phyloP scores from a whole-genome alignment of 345 rosid genomes.

The Xanthoceras sorbifolium region DNA sequence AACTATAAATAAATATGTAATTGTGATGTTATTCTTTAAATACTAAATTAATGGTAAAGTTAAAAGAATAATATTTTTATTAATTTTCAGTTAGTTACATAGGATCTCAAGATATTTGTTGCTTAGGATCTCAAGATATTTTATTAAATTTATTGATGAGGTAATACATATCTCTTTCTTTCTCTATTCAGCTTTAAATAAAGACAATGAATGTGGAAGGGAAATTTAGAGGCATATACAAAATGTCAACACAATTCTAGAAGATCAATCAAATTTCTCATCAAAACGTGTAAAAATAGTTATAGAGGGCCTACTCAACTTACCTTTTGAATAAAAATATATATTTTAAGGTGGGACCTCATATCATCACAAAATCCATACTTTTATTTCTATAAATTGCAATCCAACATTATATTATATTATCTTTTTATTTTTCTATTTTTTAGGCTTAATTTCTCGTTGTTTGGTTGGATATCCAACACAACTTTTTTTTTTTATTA shows the following conservation, averaged over 20 bases:
- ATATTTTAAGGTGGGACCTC: background rate
- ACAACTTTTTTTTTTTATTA: too few species aligned
- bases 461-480: background rate
- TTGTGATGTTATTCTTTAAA: too few species aligned
- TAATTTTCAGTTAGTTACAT: too few species aligned
- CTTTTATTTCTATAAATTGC: background rate
- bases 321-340: background rate
- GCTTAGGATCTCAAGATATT: too few species aligned
- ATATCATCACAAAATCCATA: background rate
- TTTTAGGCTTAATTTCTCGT: background rate
- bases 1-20: too few species aligned
- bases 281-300: constrained; percentile 1
- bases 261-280: background rate
- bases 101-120: too few species aligned
- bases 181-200: background rate
- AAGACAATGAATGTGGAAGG: background rate
- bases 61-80: too few species aligned
- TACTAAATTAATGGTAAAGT: too few species aligned
- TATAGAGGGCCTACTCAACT: background rate
- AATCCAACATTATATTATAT: background rate
- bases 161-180: background rate
- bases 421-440: background rate
- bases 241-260: background rate
- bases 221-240: background rate
- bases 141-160: background rate